Evolutionary conservation across 345 rosid genomes (phyloP).

Genomic region (Orychophragmus violaceus): DNA sequence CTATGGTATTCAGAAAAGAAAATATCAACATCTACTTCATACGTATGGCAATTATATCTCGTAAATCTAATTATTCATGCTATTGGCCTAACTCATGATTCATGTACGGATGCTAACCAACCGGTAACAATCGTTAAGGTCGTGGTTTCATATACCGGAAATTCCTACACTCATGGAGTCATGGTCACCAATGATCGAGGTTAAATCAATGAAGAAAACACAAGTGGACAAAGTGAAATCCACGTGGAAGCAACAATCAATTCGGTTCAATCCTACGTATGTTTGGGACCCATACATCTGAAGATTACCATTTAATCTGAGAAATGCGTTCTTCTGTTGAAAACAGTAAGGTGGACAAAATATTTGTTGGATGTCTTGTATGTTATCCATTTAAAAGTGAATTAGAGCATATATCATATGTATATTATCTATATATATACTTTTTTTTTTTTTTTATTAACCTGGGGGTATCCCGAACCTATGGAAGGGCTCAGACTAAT

Average conservation of each 20-base stretch:
- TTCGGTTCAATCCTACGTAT: conserved; percentile 13
- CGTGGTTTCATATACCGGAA: background rate
- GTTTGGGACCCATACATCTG: conserved; percentile 15
- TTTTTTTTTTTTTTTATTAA: no score
- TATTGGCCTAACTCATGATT: background rate
- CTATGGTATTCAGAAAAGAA: no score
- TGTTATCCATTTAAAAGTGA: background rate
- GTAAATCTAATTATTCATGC: background rate
- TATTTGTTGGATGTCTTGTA: conserved; percentile 17
- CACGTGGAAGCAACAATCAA: conserved; percentile 21
- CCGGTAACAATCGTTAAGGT: background rate
- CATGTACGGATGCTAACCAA: background rate
- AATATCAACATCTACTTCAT: background rate
- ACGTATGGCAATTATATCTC: background rate
- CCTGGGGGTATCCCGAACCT: no score
- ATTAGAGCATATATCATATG: background rate
- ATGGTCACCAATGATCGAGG: conserved; percentile 23
- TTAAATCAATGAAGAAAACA: conserved; percentile 12
- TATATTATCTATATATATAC: no score
- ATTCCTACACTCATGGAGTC: conserved; percentile 3
- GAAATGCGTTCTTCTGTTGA: background rate
- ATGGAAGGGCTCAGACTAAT: no score
- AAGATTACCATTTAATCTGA: background rate
- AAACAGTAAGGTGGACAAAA: conserved; percentile 18
- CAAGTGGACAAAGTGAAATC: conserved; percentile 22